phyloP scores from a whole-genome alignment of 345 rosid genomes.

The Syzygium jambos region DNA sequence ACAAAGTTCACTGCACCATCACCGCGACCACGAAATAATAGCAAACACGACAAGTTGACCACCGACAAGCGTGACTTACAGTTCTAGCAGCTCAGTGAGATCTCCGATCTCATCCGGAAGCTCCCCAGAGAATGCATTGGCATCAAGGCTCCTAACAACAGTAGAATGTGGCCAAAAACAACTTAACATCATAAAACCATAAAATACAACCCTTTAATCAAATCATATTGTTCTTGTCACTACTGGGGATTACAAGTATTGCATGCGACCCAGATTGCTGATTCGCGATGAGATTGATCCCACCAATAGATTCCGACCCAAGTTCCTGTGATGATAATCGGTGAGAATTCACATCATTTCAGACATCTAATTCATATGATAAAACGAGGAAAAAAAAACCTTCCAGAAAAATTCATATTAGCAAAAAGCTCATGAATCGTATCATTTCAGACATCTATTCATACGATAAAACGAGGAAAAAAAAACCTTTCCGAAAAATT shows the following conservation, averaged over 20 bases:
- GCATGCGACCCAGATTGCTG: constrained; percentile 37
- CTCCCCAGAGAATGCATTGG: constrained; percentile 23
- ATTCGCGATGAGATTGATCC: constrained; percentile 35
- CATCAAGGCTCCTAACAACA: constrained; percentile 27
- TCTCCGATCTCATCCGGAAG: constrained; percentile 30
- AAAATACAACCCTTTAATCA: background rate
- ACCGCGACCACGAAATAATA: too few species aligned
- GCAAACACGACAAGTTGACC: too few species aligned
- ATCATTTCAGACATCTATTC: background rate
- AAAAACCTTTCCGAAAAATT: background rate
- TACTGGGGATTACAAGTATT: constrained; percentile 25
- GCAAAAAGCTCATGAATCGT: too few species aligned
- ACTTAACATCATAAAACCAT: background rate
- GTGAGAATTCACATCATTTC: background rate
- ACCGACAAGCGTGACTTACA: constrained; percentile 15
- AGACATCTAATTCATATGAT: too few species aligned
- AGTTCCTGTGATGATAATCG: constrained; percentile 21
- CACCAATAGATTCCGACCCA: constrained; percentile 34
- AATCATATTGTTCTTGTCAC: background rate
- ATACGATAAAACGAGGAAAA: background rate
- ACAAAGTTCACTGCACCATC: too few species aligned
- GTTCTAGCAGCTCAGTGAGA: constrained; percentile 7
- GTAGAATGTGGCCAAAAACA: background rate
- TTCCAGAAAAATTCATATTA: too few species aligned
- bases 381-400: too few species aligned